Evolutionary conservation across 1,284 basidiomycete genomes (phyloP).

Genomic region (Naganishia cerealis): DNA sequence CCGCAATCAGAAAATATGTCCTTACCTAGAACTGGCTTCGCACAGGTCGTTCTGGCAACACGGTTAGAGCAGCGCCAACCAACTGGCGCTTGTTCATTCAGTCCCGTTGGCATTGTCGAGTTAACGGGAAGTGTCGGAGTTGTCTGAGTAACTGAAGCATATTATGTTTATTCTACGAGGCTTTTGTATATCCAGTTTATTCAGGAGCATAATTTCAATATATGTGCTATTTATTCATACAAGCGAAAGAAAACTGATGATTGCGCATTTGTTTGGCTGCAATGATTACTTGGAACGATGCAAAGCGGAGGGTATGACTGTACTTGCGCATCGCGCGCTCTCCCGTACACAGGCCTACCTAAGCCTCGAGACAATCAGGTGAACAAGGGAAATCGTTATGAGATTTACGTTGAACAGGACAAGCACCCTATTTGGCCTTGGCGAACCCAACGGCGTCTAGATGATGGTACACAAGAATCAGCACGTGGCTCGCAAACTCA

Average conservation of each 20-base stretch:
- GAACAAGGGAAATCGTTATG: background rate
- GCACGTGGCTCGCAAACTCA: background rate
- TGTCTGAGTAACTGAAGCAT: too few species aligned
- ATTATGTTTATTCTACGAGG: too few species aligned
- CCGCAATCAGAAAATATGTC: background rate
- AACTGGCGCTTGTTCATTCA: background rate
- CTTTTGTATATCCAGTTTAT: background rate
- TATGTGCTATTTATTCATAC: slow-evolving; percentile 2
- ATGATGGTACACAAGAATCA: background rate
- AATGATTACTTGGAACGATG: background rate
- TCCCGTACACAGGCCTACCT: background rate
- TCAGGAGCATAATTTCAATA: background rate
- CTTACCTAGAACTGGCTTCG: background rate
- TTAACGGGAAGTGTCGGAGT: too few species aligned
- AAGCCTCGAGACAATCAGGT: background rate
- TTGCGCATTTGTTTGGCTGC: background rate
- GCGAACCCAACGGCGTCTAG: slow-evolving; percentile 84
- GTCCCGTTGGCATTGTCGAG: too few species aligned
- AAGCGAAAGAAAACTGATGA: background rate
- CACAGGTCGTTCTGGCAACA: slow-evolving; percentile 40
- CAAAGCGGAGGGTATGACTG: too few species aligned
- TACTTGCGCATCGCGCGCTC: too few species aligned
- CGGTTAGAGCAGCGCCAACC: slow-evolving; percentile 28
- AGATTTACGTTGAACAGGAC: background rate
- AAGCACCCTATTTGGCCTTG: slow-evolving; percentile 40